Percentiles rank a stretch among this genome's conserved stretches.
Conservation (phyloP, 2,329 filamentous ascomycete genomes). For the Colletotrichum graminicola region DNA sequence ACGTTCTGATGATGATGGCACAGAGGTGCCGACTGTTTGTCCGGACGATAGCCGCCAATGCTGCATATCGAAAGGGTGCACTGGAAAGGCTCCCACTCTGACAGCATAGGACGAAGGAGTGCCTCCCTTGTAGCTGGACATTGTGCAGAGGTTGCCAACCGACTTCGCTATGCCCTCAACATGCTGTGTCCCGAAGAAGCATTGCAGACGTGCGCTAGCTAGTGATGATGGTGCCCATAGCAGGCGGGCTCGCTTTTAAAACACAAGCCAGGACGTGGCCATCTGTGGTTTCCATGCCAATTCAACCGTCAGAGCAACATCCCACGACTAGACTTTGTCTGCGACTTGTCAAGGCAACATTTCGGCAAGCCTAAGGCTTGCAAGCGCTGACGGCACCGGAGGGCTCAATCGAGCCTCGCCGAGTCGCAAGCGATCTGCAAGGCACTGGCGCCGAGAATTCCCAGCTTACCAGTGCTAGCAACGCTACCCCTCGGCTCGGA, state of each 20-base stretch:
- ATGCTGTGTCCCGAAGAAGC: neutral
- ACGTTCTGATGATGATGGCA: conserved; percentile 17
- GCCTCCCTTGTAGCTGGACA: neutral
- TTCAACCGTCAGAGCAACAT: neutral
- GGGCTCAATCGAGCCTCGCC: conserved; percentile 9
- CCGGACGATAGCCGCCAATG: conserved; percentile 23
- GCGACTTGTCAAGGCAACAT: neutral
- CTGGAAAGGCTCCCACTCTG: neutral
- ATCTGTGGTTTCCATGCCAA: conserved; percentile 6
- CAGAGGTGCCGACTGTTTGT: neutral
- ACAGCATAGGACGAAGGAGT: conserved; percentile 20
- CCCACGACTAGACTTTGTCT: neutral
- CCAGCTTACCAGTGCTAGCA: conserved; percentile 34
- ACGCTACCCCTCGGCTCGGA: conserved; percentile 23
- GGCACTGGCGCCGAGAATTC: conserved; percentile 18
- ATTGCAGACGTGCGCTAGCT: neutral
- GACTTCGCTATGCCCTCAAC: neutral
- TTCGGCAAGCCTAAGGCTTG: neutral
- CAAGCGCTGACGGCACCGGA: neutral
- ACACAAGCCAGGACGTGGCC: conserved; percentile 16
- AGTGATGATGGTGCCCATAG: neutral
- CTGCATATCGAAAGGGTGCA: conserved; percentile 17
- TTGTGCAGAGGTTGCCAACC: neutral
- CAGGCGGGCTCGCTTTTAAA: neutral
- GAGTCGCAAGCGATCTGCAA: conserved; percentile 27